A percentile compares a stretch with the other conserved stretches of the same genome.
Evolutionary conservation across 345 rosid genomes (phyloP).

Genomic region (Sisymbrium irio): DNA sequence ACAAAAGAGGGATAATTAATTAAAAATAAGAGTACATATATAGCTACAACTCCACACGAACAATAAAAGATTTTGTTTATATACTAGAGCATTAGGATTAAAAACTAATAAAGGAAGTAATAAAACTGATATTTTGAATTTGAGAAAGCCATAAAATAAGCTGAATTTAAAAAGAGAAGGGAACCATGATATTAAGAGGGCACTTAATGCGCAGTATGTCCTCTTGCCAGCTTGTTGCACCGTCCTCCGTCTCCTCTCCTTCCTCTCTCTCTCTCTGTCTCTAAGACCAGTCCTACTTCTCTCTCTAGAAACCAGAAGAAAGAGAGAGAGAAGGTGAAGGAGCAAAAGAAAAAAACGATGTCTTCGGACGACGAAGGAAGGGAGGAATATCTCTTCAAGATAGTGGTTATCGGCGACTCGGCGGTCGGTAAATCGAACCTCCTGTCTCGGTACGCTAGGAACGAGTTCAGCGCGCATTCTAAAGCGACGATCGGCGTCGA

Average conservation of each 20-base stretch:
- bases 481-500: constrained; percentile 93
- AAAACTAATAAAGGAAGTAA: neutral
- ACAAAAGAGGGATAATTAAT: too few species aligned
- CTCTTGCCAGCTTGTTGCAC: constrained; percentile 33
- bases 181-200: constrained; percentile 10
- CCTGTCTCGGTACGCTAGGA: constrained; percentile 73
- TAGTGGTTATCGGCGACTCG: constrained; percentile 83
- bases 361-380: constrained; percentile 61
- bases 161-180: neutral
- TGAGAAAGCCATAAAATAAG: neutral
- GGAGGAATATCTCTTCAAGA: constrained; percentile 80
- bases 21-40: neutral
- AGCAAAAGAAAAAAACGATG: constrained; percentile 3
- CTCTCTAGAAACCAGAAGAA: constrained; percentile 6
- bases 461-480: constrained; percentile 80
- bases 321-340: neutral
- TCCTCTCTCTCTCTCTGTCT: neutral
- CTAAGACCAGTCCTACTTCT: neutral
- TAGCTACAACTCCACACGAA: neutral
- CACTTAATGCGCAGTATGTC: constrained; percentile 60
- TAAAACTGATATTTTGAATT: neutral
- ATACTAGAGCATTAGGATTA: too few species aligned
- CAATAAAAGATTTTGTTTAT: neutral
- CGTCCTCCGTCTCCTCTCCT: constrained; percentile 1
- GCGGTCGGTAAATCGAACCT: constrained; percentile 91